Base-by-base conservation (phyloP, 495 filamentous ascomycete genomes). In the Penicillium fimorum region DNA sequence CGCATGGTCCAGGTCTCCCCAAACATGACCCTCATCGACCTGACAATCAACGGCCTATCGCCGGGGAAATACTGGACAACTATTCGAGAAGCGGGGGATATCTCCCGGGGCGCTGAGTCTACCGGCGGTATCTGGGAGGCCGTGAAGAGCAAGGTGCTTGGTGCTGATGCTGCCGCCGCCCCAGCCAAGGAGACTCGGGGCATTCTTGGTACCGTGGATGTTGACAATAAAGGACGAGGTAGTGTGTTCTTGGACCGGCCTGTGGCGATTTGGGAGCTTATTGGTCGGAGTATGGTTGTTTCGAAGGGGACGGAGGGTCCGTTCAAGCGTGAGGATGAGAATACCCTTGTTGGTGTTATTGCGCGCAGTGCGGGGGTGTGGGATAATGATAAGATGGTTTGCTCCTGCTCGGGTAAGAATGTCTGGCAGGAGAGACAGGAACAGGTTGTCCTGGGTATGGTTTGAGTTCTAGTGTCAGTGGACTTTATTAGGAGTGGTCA, bases 381-480 rank as follows among this genome's bases (percentile, higher is more conserved):
- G 94, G 92, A 97, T 70, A 97, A 98, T 66, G 91, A 96, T 68
- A 98, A 97, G 81, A 96, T 88, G 64, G 94, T 98, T 27, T 86
- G 86, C 69, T 93, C 89, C 13, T 97, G 94, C 72, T 95, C 91
- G 40, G 94, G 94, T 3, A 97, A 98, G 84, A 97, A 91, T 62
- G 80, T 98, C 32, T 98, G 94, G 94, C 87, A 97, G 72, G 94
- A 98, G 79, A 82, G 94, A 67, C 87, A 86, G 76, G 93, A 97
- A 67, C 88, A 95, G 74, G 84, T 92, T 44, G 78, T 74, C 44
- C 88, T 87, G 74, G 94, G 94, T 7, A 97, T 98, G 88, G 70
- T 87, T 49, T 58, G 29, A 7, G 27, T 30, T 38, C 5, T 37
- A 47, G 40, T 50, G 11, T 27, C 25, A 0, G 25, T 46, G 43